Evolutionary conservation across 2,329 filamentous ascomycete genomes (phyloP).

Genomic region (Sporothrix protearum): DNA sequence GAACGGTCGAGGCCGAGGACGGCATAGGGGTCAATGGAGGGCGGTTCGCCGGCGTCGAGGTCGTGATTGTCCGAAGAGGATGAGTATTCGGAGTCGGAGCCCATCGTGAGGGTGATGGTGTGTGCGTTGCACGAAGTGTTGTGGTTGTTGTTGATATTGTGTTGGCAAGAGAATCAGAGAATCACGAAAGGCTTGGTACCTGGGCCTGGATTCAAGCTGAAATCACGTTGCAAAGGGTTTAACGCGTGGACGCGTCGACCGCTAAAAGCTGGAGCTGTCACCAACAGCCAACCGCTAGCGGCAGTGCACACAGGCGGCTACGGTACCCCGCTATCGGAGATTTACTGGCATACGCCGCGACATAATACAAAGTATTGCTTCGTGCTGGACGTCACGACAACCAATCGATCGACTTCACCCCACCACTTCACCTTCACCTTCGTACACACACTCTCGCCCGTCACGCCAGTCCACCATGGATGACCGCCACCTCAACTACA

Average conservation of each 20-base stretch:
- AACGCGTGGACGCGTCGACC: background rate
- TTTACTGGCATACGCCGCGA: background rate
- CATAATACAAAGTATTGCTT: background rate
- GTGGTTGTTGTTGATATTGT: background rate
- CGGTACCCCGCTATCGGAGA: background rate
- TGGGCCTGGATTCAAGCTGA: background rate
- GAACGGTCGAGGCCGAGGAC: conserved; percentile 67
- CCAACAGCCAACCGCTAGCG: background rate
- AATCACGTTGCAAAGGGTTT: background rate
- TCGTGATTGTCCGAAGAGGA: conserved; percentile 34
- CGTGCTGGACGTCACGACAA: background rate
- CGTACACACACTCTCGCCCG: background rate
- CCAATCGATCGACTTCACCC: background rate
- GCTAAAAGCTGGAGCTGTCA: background rate
- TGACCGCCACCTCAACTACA: conserved; percentile 49
- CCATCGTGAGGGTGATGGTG: conserved; percentile 4
- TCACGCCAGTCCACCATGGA: too few relatives aligned
- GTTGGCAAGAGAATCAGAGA: background rate
- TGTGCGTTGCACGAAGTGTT: background rate
- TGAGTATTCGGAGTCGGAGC: conserved; percentile 11
- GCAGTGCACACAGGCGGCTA: conserved; percentile 1
- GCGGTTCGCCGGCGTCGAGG: conserved; percentile 49
- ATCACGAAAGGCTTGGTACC: background rate
- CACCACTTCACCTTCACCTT: background rate
- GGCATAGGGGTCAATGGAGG: conserved; percentile 68